Percentiles rank a stretch among this genome's conserved stretches.
phyloP scores from a whole-genome alignment of 768 basidiomycete genomes.

The Trametes coccinea region DNA sequence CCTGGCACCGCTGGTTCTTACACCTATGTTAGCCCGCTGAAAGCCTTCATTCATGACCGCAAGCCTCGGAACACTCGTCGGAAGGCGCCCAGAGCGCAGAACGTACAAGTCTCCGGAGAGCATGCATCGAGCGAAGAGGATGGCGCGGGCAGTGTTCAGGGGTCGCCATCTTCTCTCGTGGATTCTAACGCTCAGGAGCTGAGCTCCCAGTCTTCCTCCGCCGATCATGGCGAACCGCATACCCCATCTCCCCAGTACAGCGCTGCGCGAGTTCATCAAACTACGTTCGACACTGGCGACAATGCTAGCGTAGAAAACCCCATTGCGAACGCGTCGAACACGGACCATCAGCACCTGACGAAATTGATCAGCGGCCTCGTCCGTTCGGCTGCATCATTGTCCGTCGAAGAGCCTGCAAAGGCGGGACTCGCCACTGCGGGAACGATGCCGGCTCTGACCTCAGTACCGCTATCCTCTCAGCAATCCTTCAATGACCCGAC shows the following conservation, averaged over 20 bases:
- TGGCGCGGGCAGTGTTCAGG: constrained; percentile 17
- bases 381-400: constrained; percentile 9
- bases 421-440: not conserved
- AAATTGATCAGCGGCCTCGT: constrained; percentile 44
- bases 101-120: constrained; percentile 20
- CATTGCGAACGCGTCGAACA: constrained; percentile 30
- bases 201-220: constrained; percentile 66
- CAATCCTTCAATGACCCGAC: not conserved
- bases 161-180: constrained; percentile 32
- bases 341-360: constrained; percentile 69
- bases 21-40: constrained; percentile 50
- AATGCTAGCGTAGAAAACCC: constrained; percentile 36
- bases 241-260: constrained; percentile 64
- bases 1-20: not conserved
- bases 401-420: constrained; percentile 1
- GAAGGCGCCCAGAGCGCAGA: constrained; percentile 35
- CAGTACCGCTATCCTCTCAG: not conserved
- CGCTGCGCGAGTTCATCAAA: constrained; percentile 39
- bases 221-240: constrained; percentile 59
- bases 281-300: constrained; percentile 31
- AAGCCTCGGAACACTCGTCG: constrained; percentile 53
- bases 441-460: constrained; percentile 1
- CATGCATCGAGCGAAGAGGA: constrained; percentile 34
- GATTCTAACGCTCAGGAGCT: constrained; percentile 51
- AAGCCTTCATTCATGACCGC: constrained; percentile 64